Conservation (phyloP, 2,329 filamentous ascomycete genomes). For the Calonectria pseudoturangicola region DNA sequence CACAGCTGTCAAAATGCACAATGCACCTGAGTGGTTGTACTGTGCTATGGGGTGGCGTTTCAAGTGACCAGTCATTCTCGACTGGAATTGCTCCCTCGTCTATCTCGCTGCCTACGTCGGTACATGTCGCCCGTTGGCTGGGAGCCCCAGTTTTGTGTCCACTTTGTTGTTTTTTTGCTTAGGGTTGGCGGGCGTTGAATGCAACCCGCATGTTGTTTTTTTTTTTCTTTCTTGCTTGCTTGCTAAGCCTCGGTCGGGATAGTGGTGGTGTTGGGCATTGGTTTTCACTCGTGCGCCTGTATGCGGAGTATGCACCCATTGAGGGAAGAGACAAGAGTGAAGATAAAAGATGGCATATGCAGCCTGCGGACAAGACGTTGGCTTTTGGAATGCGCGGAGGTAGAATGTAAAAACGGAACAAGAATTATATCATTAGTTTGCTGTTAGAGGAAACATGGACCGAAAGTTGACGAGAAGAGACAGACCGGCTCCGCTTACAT, state of each 20-base stretch:
- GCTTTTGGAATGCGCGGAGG: neutral
- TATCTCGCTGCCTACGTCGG: constrained; percentile 26
- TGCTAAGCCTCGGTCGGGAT: constrained; percentile 11
- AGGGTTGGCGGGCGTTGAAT: constrained; percentile 24
- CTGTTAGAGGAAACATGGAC: constrained; percentile 35
- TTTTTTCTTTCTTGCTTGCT: constrained; percentile 1
- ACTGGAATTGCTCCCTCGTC: constrained; percentile 24
- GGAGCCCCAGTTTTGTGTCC: constrained; percentile 30
- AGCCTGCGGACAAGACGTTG: constrained; percentile 10
- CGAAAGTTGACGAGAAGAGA: constrained; percentile 27
- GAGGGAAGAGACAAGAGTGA: constrained; percentile 36
- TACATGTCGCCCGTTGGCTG: constrained; percentile 17
- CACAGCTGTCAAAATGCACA: constrained; percentile 29
- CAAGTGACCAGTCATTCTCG: constrained; percentile 27
- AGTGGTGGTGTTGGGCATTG: constrained; percentile 14
- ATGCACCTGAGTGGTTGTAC: constrained; percentile 34
- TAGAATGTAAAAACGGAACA: constrained; percentile 19
- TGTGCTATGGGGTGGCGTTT: constrained; percentile 29
- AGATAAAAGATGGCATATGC: constrained; percentile 6
- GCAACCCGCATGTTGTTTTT: constrained; percentile 11
- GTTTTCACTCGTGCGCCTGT: constrained; percentile 31
- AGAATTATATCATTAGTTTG: constrained; percentile 31
- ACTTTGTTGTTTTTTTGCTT: constrained; percentile 22
- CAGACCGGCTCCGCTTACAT: constrained; percentile 14
- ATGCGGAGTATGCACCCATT: constrained; percentile 18